Base-by-base conservation (phyloP, 139 green algal species). In the Edaphochlamys debaryana region DNA sequence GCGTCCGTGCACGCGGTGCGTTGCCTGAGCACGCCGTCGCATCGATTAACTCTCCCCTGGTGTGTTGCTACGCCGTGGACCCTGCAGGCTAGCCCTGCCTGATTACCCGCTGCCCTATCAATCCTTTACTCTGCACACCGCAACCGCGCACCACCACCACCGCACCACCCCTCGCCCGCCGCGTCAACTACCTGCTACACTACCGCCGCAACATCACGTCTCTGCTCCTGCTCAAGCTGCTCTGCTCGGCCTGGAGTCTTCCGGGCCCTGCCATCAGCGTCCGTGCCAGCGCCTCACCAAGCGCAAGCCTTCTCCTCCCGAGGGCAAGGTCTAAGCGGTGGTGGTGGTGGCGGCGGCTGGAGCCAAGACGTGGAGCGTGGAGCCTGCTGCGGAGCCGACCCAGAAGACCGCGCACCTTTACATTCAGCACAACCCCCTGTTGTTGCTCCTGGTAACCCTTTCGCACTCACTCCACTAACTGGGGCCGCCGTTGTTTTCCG, bases 261-360 rank as follows among this genome's bases (percentile, higher is more conserved):
- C 78, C 78, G 64, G 76, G 78, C 78, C 78, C 27, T 84, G 78
- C 78, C 78, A 84, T 84, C 78, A 84, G 78, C 78, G 66, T 38
- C 64, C 36, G n/a, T 30, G 38, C 37, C 73, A 80, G 58, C 73
- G 58, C 60, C 52, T 30, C 56, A 80, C 75, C 75, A 71, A 81
- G 75, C 75, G 60, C 75, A 52, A 82, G 76, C 76, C 76, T 82
- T 73, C 60, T 50, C 76, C 22, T n/a, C 62, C n/a, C n/a, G 63
- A 48, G 76, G 63, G 42, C 63, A 82, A 82, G 76, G 76, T 73
- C 63, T 73, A 40, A 82, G 63, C 63, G 63, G 75, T 81, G 75
- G 74, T 81, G 74, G 74, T 80, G 72, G 73, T 81, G 75, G 41
- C 63, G 75, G 30, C 75, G 40, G 60, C 75, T 81, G 75, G 75